Base-by-base conservation (phyloP, 2,329 filamentous ascomycete species). In the Exophiala xenobiotica region DNA sequence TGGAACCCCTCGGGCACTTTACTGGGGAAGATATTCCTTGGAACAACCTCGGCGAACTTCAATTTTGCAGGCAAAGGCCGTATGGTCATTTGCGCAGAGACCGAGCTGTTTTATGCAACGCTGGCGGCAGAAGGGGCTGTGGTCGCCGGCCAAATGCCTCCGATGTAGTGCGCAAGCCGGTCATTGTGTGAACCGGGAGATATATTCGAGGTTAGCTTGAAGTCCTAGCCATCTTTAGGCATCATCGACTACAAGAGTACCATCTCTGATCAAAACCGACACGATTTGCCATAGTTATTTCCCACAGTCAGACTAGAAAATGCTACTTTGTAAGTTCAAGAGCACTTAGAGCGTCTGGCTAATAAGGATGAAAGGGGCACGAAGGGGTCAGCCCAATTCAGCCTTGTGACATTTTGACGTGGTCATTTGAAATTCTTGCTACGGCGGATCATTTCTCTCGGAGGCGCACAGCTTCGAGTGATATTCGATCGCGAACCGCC, bases 21-120 rank as follows among this genome's bases (percentile, higher is more conserved):
- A 14, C 73, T 86, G 58, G 70, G 76, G 2, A 86, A 85, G 67
- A 79, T 86, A 39, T 77, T 77, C 49, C 46, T 65, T 18, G 61
- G 62, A 20, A 58, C 53, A 9, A 64, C 63, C 4, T 58, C 55
- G 14, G 59, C 60, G 24, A 65, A 66, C 48, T 66, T 66, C 55
- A 56, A 56, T 24, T 59, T 59, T 22, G 53, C 54, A 11, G 57
- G 57, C 3, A 59, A 57, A 37, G 57, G 57, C 9, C 31, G 57
- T 11, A 57, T 59, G 57, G 57, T 59, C 18, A 57, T 59, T 11
- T 51, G 47, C 31, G 57, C 57, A 1, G 54, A 59, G 41, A 59
- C 54, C 12, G 20, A 59, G 20, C 44, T 59, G 1, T 59, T 52
- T 39, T 59, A 59, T 45, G 57, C 39, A n/a, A 59, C 50, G 3